Conservation (phyloP, 257 asterid species). For the Eucommia ulmoides region DNA sequence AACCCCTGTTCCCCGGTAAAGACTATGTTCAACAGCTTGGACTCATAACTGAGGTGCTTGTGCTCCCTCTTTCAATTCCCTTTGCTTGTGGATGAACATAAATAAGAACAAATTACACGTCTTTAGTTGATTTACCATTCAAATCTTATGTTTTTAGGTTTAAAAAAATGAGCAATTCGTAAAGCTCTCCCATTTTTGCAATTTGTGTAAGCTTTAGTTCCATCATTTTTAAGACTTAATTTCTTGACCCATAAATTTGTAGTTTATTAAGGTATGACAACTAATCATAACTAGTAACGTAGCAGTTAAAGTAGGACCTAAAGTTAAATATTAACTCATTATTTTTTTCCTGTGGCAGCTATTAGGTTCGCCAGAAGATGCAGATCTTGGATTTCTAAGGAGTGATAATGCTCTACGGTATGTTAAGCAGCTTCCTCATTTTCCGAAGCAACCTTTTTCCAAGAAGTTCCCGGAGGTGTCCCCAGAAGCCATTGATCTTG, state of each 20-base stretch:
- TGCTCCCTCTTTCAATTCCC: not conserved
- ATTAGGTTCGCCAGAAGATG: constrained; percentile 79
- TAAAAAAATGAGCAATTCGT: no score
- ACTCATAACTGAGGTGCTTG: constrained; percentile 20
- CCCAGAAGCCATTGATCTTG: constrained; percentile 66
- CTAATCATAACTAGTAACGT: no score
- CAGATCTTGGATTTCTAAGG: constrained; percentile 76
- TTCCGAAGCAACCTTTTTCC: constrained; percentile 44
- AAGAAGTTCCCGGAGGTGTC: constrained; percentile 51
- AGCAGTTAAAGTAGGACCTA: no score
- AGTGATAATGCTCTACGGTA: constrained; percentile 67
- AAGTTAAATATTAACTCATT: no score
- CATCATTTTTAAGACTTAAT: not conserved
- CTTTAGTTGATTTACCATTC: no score
- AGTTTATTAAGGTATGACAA: no score
- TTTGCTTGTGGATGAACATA: not conserved
- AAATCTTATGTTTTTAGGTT: no score
- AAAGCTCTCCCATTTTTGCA: no score
- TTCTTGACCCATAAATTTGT: not conserved
- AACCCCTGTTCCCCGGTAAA: constrained; percentile 28
- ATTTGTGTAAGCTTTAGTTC: not conserved
- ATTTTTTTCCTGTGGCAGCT: constrained; percentile 32
- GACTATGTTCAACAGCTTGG: constrained; percentile 24
- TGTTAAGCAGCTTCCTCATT: constrained; percentile 62
- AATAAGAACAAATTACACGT: no score